phyloP scores from a whole-genome alignment of 164 flowering plant species.

The Stephania japonica region DNA sequence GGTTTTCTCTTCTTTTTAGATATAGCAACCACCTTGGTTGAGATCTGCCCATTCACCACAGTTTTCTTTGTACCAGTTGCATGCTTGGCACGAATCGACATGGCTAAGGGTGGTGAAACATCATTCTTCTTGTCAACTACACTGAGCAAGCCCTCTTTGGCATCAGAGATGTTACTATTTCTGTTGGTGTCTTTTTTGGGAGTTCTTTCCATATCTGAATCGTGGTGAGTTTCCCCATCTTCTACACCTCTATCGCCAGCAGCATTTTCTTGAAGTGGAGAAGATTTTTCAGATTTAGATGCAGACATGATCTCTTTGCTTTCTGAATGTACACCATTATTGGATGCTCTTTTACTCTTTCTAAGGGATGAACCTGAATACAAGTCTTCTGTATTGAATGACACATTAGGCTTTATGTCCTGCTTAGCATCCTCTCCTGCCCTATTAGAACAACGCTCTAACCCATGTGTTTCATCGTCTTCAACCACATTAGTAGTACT shows the following conservation, averaged over 20 bases:
- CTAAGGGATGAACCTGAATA: slow-evolving; percentile 22
- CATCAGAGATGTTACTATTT: slow-evolving; percentile 10
- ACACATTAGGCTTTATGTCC: slow-evolving; percentile 29
- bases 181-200: slow-evolving; percentile 12
- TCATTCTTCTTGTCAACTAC: slow-evolving; percentile 14
- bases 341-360: slow-evolving; percentile 16
- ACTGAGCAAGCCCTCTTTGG: slow-evolving; percentile 13
- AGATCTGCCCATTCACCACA: slow-evolving; percentile 28
- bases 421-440: slow-evolving; percentile 20
- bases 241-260: slow-evolving; percentile 22
- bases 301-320: slow-evolving; percentile 20
- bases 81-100: slow-evolving; percentile 14
- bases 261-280: slow-evolving; percentile 16
- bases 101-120: slow-evolving; percentile 14
- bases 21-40: slow-evolving; percentile 21
- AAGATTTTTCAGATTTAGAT: slow-evolving; percentile 16
- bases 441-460: slow-evolving; percentile 30
- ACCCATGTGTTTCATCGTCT: slow-evolving; percentile 28
- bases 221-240: slow-evolving; percentile 3
- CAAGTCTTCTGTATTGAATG: slow-evolving; percentile 10
- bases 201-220: slow-evolving; percentile 3
- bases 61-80: slow-evolving; percentile 21
- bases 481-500: slow-evolving; percentile 17
- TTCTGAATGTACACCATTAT: slow-evolving; percentile 19
- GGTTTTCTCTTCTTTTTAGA: slow-evolving; percentile 6